Base-by-base conservation (phyloP, 2,329 filamentous ascomycete genomes). In the Bipolaris cookei region DNA sequence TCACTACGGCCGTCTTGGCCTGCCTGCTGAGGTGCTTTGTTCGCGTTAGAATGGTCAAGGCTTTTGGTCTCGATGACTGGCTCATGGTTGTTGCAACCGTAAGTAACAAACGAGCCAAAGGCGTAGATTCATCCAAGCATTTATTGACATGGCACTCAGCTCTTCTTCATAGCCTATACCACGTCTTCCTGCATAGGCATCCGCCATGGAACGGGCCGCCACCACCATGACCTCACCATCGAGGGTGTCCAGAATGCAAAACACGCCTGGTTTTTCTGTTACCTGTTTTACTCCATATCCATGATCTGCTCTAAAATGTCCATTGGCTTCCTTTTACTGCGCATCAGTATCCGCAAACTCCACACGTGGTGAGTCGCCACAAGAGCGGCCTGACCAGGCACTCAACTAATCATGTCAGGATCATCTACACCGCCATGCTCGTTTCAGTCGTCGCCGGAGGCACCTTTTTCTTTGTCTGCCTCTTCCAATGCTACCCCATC, bases 401-500 rank as follows among this genome's bases (percentile, higher is more conserved):
- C 25, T n/a, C 2, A 6, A 6, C 43, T 54, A 28, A 54, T 1
- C 30, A 8, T 13, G 4, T 6, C 16, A 58, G 55, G 64, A 74
- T 79, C 54, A 75, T 81, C 54, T 75, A 73, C 51, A 30, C 65
- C 2, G 73, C 78, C 30, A 79, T 79, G 64, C 38, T 61, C n/a
- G 59, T 73, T 5, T 72, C 73, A 2, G 62, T 71, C 7, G 51
- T 74, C 5, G 81, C 79, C 64, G 72, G 74, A 25, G 52, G 67
- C 10, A 62, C 70, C 28, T 78, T 77, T 62, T 81, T 82, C 70
- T 79, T 83, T 62, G 68, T 83, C 54, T 77, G 80, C 16, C 58
- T 81, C 0, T 80, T 85, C 49, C 83, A 84, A 60, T 85, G 83
- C 71, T 68, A 68, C 0, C 83, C 83, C 0, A 63, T 80, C 1